Evolutionary conservation across 2,329 filamentous ascomycete genomes (phyloP), one percentile per base, ranked within the genome.

Genomic region (Trichoderma atrobrunneum): DNA sequence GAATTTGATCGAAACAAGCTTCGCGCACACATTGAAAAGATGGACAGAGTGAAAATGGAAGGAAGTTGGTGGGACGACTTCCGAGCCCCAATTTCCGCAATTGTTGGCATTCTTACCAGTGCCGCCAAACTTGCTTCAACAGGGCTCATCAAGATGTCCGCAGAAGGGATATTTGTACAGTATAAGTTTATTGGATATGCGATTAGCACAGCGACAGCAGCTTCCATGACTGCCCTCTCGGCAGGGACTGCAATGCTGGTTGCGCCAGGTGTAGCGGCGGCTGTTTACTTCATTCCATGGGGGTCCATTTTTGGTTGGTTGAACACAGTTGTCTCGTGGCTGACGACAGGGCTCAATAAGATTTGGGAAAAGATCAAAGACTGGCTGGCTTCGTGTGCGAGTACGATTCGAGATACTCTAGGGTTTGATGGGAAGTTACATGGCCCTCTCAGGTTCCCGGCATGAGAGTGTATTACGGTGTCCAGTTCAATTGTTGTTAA

Each of bases 331-430:
- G 14, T 51, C 28, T 64, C 62, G 8, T 51, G 62, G 62, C 26
- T 64, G 6, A 32, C 10, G 1, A 32, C 4, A 10, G 62, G 39
- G 6, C 32, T 64, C 39, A 51, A 64, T 5, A 51, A 32, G 26
- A 32, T 64, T 32, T 64, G 62, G 62, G 62, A 64, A 12, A 64
- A 64, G 62, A 21, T 64, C 26, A 51, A 64, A 32, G 39, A 64
- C 21, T 51, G 39, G 62, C 5, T 64, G 18, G 62, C 62, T 51
- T 12, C 24, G 28, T 64, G 16, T 51, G 62, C 39, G 12, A 64
- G 62, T 18, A 64, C 26, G 26, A n/a, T 64, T 18, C 39, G 28
- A 64, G 39, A 51, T 3, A 30, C 21, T 10, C 11, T 51, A n/a
- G 34, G 24, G 2, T 21, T 36, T 39, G 61, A 63, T n/a, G 24